Percentiles rank a stretch among this genome's conserved stretches.
Evolutionary conservation across 2,329 filamentous ascomycete genomes (phyloP).

Genomic region (Uncinocarpus reesii): DNA sequence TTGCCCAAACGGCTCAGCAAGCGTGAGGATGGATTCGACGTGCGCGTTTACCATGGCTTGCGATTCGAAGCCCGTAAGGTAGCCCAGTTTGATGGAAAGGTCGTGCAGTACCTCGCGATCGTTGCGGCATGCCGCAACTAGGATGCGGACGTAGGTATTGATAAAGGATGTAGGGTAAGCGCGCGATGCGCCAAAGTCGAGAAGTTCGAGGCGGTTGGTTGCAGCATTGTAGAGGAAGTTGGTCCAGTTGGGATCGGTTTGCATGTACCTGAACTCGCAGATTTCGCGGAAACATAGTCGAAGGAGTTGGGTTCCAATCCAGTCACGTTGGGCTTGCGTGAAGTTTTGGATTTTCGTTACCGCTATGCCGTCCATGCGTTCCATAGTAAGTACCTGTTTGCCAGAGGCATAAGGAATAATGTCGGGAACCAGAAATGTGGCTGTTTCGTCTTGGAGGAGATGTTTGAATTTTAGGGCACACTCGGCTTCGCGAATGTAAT

Average conservation of each 20-base stretch:
- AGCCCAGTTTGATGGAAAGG: constrained; percentile 69
- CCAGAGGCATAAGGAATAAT: constrained; percentile 72
- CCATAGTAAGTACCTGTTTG: constrained; percentile 81
- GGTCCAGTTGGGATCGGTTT: constrained; percentile 98
- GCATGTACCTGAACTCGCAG: constrained; percentile 93
- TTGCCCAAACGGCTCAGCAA: constrained; percentile 79
- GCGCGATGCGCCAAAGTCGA: constrained; percentile 89
- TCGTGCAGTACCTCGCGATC: constrained; percentile 55
- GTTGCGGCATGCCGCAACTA: constrained; percentile 64
- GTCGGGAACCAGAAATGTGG: constrained; percentile 68
- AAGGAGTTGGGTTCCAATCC: constrained; percentile 90
- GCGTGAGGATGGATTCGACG: constrained; percentile 72
- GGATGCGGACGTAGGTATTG: constrained; percentile 63
- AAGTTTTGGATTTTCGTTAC: constrained; percentile 72
- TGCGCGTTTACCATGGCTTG: constrained; percentile 81
- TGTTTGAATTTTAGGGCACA: constrained; percentile 66
- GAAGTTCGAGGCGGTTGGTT: constrained; percentile 66
- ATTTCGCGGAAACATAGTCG: constrained; percentile 88
- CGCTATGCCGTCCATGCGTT: constrained; percentile 74
- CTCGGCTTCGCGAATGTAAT: constrained; percentile 80
- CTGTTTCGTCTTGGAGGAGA: constrained; percentile 63
- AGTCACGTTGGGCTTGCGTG: constrained; percentile 75
- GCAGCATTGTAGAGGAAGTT: constrained; percentile 85
- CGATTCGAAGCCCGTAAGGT: constrained; percentile 84
- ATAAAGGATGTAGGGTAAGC: constrained; percentile 77